These are phyloP conservation scores for Yarrowia osloensis DNA, from an alignment of 805 yeast genomes.

Conservation along the genomic window DNA sequence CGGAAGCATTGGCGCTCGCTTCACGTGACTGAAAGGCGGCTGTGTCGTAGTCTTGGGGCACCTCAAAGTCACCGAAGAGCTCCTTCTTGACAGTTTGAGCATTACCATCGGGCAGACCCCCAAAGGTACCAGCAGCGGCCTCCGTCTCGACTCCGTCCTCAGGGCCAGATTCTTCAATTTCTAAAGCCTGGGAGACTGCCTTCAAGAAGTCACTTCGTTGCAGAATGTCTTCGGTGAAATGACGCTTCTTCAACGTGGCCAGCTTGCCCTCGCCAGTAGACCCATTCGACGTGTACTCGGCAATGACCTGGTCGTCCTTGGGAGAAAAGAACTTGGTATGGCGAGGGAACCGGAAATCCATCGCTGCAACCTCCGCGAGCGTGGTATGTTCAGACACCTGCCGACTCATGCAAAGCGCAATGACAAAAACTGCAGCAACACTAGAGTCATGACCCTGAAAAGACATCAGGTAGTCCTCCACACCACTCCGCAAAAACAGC, in stretches of 20 bases:
- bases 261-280: neutral
- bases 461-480: neutral
- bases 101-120: neutral
- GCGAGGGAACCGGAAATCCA: neutral
- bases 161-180: neutral
- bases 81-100: neutral
- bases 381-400: neutral
- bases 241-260: neutral
- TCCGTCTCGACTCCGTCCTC: neutral
- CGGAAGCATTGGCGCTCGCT: neutral
- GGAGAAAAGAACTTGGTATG: slow-evolving; percentile 17
- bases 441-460: neutral
- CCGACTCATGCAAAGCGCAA: neutral
- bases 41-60: neutral
- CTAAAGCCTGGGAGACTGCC: neutral
- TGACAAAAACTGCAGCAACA: neutral
- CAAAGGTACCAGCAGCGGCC: neutral
- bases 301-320: neutral
- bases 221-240: neutral
- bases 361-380: neutral
- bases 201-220: neutral
- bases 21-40: neutral
- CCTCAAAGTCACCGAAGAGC: neutral
- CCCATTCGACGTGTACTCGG: neutral
- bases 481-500: neutral